These are phyloP conservation scores for Ascochyta koolunga DNA, from an alignment of 2,329 filamentous ascomycete species.

Conservation along the genomic window DNA sequence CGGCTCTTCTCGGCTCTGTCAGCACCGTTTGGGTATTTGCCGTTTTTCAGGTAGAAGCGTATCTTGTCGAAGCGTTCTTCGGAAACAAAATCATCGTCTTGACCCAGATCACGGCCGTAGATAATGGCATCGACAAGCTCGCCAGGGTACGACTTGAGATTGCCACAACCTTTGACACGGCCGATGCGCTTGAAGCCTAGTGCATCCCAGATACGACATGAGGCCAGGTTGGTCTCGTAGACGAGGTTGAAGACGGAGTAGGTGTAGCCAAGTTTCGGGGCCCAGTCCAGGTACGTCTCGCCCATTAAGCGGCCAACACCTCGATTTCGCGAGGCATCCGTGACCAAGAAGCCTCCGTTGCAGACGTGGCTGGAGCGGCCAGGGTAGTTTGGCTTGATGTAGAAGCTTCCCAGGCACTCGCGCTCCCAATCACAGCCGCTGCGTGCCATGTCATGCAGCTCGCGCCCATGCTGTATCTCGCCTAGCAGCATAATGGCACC, in stretches of 20 bases:
- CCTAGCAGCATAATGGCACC: constrained; percentile 86
- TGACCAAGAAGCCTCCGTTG: constrained; percentile 63
- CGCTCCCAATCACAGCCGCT: constrained; percentile 72
- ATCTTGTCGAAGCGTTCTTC: constrained; percentile 99
- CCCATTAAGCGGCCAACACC: constrained; percentile 60
- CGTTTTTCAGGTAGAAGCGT: constrained; percentile 93
- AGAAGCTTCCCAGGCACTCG: constrained; percentile 86
- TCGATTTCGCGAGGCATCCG: constrained; percentile 54
- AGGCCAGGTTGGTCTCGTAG: constrained; percentile 91
- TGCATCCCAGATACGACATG: constrained; percentile 89
- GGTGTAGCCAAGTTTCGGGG: constrained; percentile 72
- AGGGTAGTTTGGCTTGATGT: constrained; percentile 93
- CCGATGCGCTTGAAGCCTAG: constrained; percentile 93
- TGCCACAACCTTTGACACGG: constrained; percentile 66
- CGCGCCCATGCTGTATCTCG: constrained; percentile 64
- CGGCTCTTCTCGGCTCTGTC: constrained; percentile 95
- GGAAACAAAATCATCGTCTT: constrained; percentile 81
- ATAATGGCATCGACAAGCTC: constrained; percentile 59
- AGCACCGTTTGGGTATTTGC: constrained; percentile 89
- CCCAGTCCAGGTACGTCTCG: constrained; percentile 59
- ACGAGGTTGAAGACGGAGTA: constrained; percentile 95
- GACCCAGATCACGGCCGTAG: constrained; percentile 65
- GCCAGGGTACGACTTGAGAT: constrained; percentile 54
- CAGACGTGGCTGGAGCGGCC: constrained; percentile 89
- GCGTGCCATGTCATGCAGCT: constrained; percentile 53